Base-by-base conservation (phyloP, 1,284 basidiomycete species). In the Polyporus tsugae region DNA sequence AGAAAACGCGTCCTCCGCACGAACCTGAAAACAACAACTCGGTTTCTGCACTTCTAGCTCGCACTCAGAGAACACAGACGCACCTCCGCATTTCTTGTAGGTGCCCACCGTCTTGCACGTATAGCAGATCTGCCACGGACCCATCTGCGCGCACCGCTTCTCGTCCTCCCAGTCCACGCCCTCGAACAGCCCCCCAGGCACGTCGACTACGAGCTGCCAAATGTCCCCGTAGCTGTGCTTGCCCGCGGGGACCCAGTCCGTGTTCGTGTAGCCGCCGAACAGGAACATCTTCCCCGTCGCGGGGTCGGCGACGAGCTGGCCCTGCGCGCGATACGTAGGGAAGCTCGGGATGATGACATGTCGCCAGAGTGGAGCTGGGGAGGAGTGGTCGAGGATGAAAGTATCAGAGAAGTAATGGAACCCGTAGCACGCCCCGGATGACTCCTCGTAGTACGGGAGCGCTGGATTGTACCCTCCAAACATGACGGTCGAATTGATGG, bases 51-150 rank as follows among this genome's bases (percentile, higher is more conserved):
- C 11, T 57, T 15, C 2, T 44, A 49, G 19, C 39, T 19, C 25
- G 4, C 10, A 41, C 17, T 5, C 11, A 15, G 1, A 35, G 53
- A 29, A 17, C 17, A 29, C 35, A 9, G 52, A 75, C 76, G 67
- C 44, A 80, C 82, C 81, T 60, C 80, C 80, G 66, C 83, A 84
- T 70, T 81, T 83, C 72, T 80, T 80, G 80, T 82, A 82, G 7
- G 71, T 69, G 3, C 81, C 82, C 7, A 78, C 78, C 25, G 74
- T 74, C 0, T 79, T 81, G 70, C 83, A 84, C 17, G 72, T 75
- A 70, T 82, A 83, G 71, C 82, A 84, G n/a, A 80, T 70, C 72
- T 80, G 79, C 81, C 82, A 85, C 22, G 83, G 83, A 2, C 82
- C 82, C 15, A 78, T 72, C 67, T 72, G 76, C 49, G 82, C 82